Evolutionary conservation across 2,329 filamentous ascomycete species (phyloP), one percentile per base, ranked within the genome.

Genomic region (Aspergillus puulaauensis): DNA sequence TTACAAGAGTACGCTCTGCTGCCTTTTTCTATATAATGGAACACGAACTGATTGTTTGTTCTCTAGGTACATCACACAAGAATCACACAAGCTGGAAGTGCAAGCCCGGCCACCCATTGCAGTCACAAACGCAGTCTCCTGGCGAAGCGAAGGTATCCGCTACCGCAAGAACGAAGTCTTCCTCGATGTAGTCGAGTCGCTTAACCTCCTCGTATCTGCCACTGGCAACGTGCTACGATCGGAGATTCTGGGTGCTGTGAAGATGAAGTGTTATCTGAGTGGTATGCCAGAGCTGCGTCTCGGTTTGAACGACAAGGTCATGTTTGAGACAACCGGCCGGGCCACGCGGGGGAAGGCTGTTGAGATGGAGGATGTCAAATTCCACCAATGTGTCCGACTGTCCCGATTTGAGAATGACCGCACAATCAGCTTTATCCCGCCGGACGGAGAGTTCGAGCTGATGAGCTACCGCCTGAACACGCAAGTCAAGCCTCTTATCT

Each of bases 121-220:
- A 57, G 95, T 99, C 67, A 99, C 95, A 63, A 99, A 99, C 71
- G 93, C 95, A 47, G 95, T 99, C 54, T 96, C 91, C 47, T 99
- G 95, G 95, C 88, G 95, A 74, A 96, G 91, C 66, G 95, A 99
- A 80, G 95, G 95, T 57, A 98, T 99, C 70, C 86, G 95, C 53
- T 99, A 99, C 80, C 89, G 95, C 76, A 99, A 99, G 82, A 99
- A 99, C 81, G 95, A 99, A 77, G 95, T 99, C 60, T 99, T 99
- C 82, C 83, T 99, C 61, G 95, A 99, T 68, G 95, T 99, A 35
- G 87, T 99, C 68, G 95, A 99, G 78, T 96, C 90, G 49, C 86
- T 99, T 70, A 99, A 99, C 77, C 86, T 99, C 37, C 86, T 99
- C 19, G 95, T 99, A 19, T 96, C 91, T 54, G 86, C 93, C 55